phyloP scores from a whole-genome alignment of 129 eudicot species.

The Oenanthe sinensis region DNA sequence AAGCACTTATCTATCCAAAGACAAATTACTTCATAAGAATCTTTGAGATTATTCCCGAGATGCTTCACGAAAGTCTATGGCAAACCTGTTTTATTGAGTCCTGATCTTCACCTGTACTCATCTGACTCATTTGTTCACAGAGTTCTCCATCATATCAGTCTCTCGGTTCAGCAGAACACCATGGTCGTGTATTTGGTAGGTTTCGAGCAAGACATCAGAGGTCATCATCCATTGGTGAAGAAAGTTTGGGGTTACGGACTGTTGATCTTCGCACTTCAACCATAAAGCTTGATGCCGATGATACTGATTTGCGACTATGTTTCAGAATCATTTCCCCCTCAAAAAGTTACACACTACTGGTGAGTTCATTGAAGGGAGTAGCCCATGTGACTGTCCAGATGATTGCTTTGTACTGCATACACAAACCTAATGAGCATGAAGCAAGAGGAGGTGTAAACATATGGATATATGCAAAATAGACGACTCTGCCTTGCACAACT shows the following conservation, averaged over 20 bases:
- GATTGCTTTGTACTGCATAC: slow-evolving; percentile 5
- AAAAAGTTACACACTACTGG: slow-evolving; percentile 90
- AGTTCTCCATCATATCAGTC: slow-evolving; percentile 53
- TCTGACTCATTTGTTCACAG: slow-evolving; percentile 27
- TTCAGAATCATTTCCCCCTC: slow-evolving; percentile 87
- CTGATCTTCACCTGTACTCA: slow-evolving; percentile 8
- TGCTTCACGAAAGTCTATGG: neutral
- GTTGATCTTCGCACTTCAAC: slow-evolving; percentile 91
- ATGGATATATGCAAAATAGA: neutral
- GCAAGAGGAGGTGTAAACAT: neutral
- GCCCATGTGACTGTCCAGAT: neutral
- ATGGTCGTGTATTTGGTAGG: slow-evolving; percentile 77
- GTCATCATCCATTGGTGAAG: slow-evolving; percentile 57
- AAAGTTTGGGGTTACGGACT: slow-evolving; percentile 57
- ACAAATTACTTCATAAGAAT: neutral
- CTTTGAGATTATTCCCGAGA: neutral
- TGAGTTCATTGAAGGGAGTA: slow-evolving; percentile 12
- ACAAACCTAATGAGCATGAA: slow-evolving; percentile 5
- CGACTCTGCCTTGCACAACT: neutral
- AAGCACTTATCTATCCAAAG: neutral
- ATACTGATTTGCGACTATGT: slow-evolving; percentile 84
- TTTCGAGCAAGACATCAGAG: slow-evolving; percentile 61
- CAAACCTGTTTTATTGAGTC: neutral
- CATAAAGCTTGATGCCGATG: slow-evolving; percentile 88
- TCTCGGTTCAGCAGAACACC: slow-evolving; percentile 35